Evolutionary conservation across 176 grass and related monocot species (phyloP), one percentile per base, ranked within the genome.

Genomic region (Carex pumila): DNA sequence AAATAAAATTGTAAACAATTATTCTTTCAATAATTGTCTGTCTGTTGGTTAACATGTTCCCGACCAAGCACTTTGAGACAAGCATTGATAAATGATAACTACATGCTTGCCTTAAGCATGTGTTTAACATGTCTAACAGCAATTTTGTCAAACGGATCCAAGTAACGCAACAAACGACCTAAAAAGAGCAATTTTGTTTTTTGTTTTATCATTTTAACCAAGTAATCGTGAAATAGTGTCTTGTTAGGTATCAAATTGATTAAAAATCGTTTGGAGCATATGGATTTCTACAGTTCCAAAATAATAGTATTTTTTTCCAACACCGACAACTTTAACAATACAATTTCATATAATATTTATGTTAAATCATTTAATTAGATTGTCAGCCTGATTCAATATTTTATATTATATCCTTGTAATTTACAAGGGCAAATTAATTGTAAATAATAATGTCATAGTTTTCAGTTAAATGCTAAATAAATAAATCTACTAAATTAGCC

Each of bases 1-100:
- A 5, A 37, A 69, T 17, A 69, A 12, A 19, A 12, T 61, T 37
- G 32, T 34, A 19, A 79, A 79, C 43, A 73, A 73, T 50, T 50
- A 49, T 17, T 32, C 12, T 60, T 60, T 21, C 5, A 59, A 56
- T 79, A 36, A 31, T 56, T 15, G 31, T 2, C 8, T 2, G 22
- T 59, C 37, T 79, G 55, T 59, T 68, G 32, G 22, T 59, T 79
- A 18, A 32, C 75, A 7, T 79, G 55, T 79, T 79, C 31, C 75
- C 75, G 8, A 9, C 1, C 55, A 79, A 79, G 49, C 52, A 79
- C 22, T 32, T 12, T 12, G 29, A 68, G 31, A 34, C 17, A 10
- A 36, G 55, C 52, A 41, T 81, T 81, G 54, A 80, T 58, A 80
- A 58, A 14, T 32, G 54, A 80, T 58, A 80, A 58, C 29, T 32